Percentiles rank a stretch among this genome's conserved stretches.
These are phyloP conservation scores for Leucoagaricus sp. DNA, from an alignment of 1,284 basidiomycete species.

Conservation along the genomic window DNA sequence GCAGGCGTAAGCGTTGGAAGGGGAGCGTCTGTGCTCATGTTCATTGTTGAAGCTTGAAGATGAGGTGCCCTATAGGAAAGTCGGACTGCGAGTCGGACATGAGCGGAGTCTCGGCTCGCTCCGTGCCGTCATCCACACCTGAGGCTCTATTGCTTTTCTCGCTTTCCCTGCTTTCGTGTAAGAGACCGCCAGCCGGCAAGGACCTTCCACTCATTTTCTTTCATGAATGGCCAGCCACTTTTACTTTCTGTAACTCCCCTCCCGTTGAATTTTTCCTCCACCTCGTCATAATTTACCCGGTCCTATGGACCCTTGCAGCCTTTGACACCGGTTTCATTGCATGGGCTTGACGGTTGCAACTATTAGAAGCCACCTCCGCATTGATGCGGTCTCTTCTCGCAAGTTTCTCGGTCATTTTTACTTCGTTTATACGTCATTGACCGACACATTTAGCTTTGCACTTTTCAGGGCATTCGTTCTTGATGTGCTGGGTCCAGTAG, in stretches of 20 bases:
- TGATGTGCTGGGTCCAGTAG: too few species aligned
- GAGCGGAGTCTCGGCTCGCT: background rate
- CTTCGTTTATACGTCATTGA: background rate
- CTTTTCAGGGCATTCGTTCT: background rate
- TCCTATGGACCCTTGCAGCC: background rate
- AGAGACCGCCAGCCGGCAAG: too few species aligned
- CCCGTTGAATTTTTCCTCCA: too few species aligned
- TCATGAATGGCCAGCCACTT: too few species aligned
- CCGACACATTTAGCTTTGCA: background rate
- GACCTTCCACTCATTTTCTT: too few species aligned
- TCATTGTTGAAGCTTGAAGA: background rate
- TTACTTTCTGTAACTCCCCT: too few species aligned
- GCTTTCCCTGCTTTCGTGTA: background rate
- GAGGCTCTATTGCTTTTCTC: too few species aligned
- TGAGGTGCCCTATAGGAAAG: background rate
- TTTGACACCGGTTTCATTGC: background rate
- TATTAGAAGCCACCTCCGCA: background rate
- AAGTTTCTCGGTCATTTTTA: background rate
- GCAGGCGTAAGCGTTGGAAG: constrained; percentile 15
- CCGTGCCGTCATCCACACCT: background rate
- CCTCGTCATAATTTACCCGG: background rate
- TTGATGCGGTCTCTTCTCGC: background rate
- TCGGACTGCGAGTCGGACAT: background rate
- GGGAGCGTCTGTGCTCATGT: background rate
- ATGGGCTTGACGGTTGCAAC: background rate